Evolutionary conservation across 2,329 filamentous ascomycete genomes (phyloP).

Genomic region (Ramichloridium luteum): DNA sequence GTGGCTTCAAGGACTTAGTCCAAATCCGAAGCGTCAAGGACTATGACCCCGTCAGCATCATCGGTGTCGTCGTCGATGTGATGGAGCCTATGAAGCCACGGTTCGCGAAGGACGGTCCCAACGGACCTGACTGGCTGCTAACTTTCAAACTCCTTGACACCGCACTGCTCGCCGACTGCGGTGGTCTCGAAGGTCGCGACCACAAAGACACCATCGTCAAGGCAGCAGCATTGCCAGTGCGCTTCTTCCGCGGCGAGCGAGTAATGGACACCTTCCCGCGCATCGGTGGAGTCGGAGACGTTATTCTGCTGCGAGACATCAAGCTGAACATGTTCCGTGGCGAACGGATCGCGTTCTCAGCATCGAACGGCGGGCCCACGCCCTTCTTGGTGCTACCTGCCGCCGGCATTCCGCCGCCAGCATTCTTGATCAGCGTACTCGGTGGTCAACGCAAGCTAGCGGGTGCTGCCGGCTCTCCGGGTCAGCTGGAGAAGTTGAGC

Average conservation of each 20-base stretch:
- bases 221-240: conserved; percentile 28
- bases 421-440: conserved; percentile 11
- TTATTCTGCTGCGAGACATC: conserved; percentile 46
- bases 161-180: conserved; percentile 8
- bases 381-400: conserved; percentile 15
- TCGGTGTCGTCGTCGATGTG: conserved; percentile 60
- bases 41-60: conserved; percentile 40
- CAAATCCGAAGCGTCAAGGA: conserved; percentile 9
- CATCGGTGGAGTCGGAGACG: conserved; percentile 42
- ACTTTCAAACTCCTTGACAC: conserved; percentile 30
- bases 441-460: not conserved
- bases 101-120: conserved; percentile 35
- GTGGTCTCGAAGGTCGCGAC: conserved; percentile 13
- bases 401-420: conserved; percentile 17
- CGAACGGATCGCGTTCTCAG: conserved; percentile 14
- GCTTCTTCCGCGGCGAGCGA: conserved; percentile 44
- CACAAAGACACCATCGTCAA: not conserved
- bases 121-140: conserved; percentile 14
- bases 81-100: conserved; percentile 43
- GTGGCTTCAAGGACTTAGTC: conserved; percentile 18
- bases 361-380: not conserved
- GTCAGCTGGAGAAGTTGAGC: conserved; percentile 8
- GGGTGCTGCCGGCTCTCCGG: not conserved
- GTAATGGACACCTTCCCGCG: conserved; percentile 23
- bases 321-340: conserved; percentile 15